Conservation (phyloP, 352 stramenopile genomes). For the Phytophthora sp. region DNA sequence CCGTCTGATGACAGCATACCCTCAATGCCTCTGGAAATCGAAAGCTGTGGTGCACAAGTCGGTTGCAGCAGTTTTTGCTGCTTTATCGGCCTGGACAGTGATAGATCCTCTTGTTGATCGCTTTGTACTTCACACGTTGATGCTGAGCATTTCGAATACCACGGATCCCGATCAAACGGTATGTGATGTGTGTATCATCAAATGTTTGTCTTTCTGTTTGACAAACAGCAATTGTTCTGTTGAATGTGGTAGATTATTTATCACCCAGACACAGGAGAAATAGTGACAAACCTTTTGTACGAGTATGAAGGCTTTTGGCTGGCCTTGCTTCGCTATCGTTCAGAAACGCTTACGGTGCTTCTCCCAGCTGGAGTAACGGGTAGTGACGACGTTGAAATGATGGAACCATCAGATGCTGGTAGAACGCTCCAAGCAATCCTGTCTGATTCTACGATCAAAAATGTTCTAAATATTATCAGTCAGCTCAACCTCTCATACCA, state of each 20-base stretch:
- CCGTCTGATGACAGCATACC: slow-evolving; percentile 69
- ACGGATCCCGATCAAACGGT: slow-evolving; percentile 55
- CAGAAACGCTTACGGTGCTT: slow-evolving; percentile 9
- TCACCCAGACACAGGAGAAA: slow-evolving; percentile 75
- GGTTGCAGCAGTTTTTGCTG: slow-evolving; percentile 50
- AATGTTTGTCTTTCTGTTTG: no score
- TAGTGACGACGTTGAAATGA: slow-evolving; percentile 34
- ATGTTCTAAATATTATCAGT: slow-evolving; percentile 48
- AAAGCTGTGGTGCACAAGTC: slow-evolving; percentile 64
- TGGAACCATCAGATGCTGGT: slow-evolving; percentile 3
- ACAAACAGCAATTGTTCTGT: no score
- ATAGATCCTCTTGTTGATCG: slow-evolving; percentile 51
- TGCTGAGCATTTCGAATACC: slow-evolving; percentile 74
- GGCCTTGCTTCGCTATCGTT: slow-evolving; percentile 35
- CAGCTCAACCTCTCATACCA: slow-evolving; percentile 75
- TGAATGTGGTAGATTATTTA: slow-evolving; percentile 48
- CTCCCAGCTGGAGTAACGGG: background rate
- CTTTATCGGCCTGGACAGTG: slow-evolving; percentile 41
- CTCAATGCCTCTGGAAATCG: slow-evolving; percentile 63
- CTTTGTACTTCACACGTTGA: slow-evolving; percentile 61
- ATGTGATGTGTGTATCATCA: slow-evolving; percentile 1
- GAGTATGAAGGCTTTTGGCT: slow-evolving; percentile 84
- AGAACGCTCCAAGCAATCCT: slow-evolving; percentile 41
- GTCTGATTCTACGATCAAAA: slow-evolving; percentile 61
- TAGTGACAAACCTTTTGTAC: slow-evolving; percentile 77